Evolutionary conservation across 179 eudicot genomes (phyloP), one percentile per base, ranked within the genome.

Genomic region (Silene noctiflora): DNA sequence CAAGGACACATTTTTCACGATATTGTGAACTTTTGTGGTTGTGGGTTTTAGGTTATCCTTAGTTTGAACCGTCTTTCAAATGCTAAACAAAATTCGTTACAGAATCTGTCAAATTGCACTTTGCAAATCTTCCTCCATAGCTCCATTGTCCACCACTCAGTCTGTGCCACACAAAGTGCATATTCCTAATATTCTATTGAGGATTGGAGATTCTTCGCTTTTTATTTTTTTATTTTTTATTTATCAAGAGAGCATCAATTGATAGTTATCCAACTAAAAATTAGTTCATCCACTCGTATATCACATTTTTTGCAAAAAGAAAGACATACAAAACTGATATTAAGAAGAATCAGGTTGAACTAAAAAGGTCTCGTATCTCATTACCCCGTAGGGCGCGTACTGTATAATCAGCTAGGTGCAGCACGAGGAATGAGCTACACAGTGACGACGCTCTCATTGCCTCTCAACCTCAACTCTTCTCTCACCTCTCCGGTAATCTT

Each of bases 401-500:
- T 4, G 19, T 17, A 53, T 4, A 14, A 31, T 66, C 69, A 27
- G 69, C 22, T 66, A 27, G 19, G 46, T 66, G 46, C 11, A 16
- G 69, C 44, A n/a, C 20, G n/a, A 64, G 73, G 62, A 51, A 80
- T 80, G 83, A 80, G 73, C 67, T 63, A 5, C 79, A 73, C 76
- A 35, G 67, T 80, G 24, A 48, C 69, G 4, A 53, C 63, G 16
- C 73, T 39, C 19, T 12, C 59, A 64, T 29, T 72, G 56, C 79
- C 79, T 70, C 42, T 75, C 62, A 39, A n/a, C 6, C 55, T 72
- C 74, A 71, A 72, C 76, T 56, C 56, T 60, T 4, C 58, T 21
- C 69, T 13, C 76, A 66, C 25, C 17, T 63, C 77, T 68, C 10
- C 73, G 79, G 83, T 80, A 71, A 39, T 56, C 27, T 22, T 63